phyloP scores from a whole-genome alignment of 176 grass and related monocot genomes.

The Tillandsia fasciculata region DNA sequence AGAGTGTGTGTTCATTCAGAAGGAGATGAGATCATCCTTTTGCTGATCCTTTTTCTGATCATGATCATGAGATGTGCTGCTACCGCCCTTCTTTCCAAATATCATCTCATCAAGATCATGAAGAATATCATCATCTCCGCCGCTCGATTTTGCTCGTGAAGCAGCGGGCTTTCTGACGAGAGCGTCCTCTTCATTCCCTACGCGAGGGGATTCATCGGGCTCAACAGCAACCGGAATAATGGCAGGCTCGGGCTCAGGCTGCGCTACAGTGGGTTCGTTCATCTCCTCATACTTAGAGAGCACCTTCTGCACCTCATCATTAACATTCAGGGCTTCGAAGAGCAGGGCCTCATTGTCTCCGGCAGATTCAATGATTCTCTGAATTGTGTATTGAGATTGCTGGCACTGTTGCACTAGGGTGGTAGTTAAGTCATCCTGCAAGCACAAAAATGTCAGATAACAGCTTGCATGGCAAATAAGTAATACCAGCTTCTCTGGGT shows the following conservation, averaged over 20 bases:
- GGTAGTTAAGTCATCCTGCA: slow-evolving; percentile 80
- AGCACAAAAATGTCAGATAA: not conserved
- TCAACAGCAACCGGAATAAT: slow-evolving; percentile 71
- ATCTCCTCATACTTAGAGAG: slow-evolving; percentile 68
- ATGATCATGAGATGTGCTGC: slow-evolving; percentile 39
- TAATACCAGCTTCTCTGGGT: too few species aligned
- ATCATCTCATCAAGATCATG: slow-evolving; percentile 93
- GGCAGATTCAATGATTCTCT: slow-evolving; percentile 64
- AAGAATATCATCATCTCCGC: slow-evolving; percentile 69
- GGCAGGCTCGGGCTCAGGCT: slow-evolving; percentile 58
- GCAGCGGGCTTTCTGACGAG: slow-evolving; percentile 48
- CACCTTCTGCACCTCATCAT: slow-evolving; percentile 76
- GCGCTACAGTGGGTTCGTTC: slow-evolving; percentile 39
- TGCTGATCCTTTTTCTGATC: slow-evolving; percentile 35
- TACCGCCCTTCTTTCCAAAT: slow-evolving; percentile 76
- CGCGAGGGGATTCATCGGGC: slow-evolving; percentile 42
- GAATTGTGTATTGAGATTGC: slow-evolving; percentile 60
- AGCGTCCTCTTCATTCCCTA: slow-evolving; percentile 35
- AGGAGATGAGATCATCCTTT: slow-evolving; percentile 48
- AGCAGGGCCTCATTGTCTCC: slow-evolving; percentile 59
- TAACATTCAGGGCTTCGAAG: slow-evolving; percentile 73
- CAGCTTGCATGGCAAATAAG: too few species aligned
- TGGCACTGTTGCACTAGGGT: slow-evolving; percentile 82
- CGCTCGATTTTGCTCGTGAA: slow-evolving; percentile 47
- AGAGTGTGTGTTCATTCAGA: slow-evolving; percentile 21